These are phyloP conservation scores for Penicillium brevicompactum DNA, from an alignment of 2,329 filamentous ascomycete species.

Conservation along the genomic window DNA sequence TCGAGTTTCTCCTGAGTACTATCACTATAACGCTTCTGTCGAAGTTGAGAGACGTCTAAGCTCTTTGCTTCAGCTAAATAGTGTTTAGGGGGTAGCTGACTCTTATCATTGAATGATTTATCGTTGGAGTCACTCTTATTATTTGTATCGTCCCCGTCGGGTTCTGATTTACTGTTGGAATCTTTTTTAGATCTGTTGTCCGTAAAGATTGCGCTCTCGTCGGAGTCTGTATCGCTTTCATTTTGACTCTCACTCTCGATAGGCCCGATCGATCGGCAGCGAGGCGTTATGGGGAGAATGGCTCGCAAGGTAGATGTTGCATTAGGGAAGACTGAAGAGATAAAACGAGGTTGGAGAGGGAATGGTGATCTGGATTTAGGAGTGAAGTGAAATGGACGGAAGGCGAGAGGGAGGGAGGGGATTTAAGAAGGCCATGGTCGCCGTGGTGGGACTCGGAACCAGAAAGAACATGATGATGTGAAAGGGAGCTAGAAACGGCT, in stretches of 20 bases:
- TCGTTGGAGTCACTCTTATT: neutral
- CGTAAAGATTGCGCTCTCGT: constrained; percentile 7
- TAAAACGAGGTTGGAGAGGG: neutral
- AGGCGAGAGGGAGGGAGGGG: neutral
- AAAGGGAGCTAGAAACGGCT: neutral
- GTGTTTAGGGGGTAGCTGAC: constrained; percentile 20
- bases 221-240: constrained; percentile 18
- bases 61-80: constrained; percentile 27
- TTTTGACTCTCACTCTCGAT: constrained; percentile 8
- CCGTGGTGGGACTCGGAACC: neutral
- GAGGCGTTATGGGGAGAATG: constrained; percentile 1
- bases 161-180: neutral
- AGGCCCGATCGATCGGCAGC: constrained; percentile 1
- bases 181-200: neutral
- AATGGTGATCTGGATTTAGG: neutral
- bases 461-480: neutral
- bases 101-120: neutral
- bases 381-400: neutral
- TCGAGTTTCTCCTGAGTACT: constrained; percentile 28
- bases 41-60: constrained; percentile 28
- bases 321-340: constrained; percentile 2
- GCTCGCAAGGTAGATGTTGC: neutral
- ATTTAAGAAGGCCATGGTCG: neutral
- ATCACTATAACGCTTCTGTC: constrained; percentile 30
- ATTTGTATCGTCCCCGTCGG: neutral